A percentile compares a stretch with the other conserved stretches of the same genome.
phyloP scores from a whole-genome alignment of 805 yeast genomes.

The Pichia kluyveri region DNA sequence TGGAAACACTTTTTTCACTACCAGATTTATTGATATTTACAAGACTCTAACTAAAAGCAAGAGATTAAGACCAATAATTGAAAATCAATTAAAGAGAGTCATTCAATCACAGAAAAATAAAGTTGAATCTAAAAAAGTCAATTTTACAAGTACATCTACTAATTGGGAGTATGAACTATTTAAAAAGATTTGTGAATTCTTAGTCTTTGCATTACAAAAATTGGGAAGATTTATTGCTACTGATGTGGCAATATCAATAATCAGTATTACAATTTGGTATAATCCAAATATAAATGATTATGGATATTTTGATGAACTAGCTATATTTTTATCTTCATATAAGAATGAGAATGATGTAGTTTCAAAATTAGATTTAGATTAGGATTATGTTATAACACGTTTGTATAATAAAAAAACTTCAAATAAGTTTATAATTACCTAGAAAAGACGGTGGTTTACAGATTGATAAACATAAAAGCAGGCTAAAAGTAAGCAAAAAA shows the following conservation, averaged over 20 bases:
- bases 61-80: slow-evolving; percentile 8
- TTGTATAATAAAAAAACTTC: too few species aligned
- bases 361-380: not conserved
- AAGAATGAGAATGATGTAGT: not conserved
- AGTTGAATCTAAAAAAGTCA: slow-evolving; percentile 2
- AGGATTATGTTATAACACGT: not conserved
- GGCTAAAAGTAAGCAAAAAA: not conserved
- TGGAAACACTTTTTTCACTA: slow-evolving; percentile 38
- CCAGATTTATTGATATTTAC: slow-evolving; percentile 37
- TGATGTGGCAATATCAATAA: slow-evolving; percentile 28
- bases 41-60: slow-evolving; percentile 6
- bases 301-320: slow-evolving; percentile 23
- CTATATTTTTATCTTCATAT: not conserved
- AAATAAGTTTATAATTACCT: too few species aligned
- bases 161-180: slow-evolving; percentile 21
- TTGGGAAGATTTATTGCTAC: slow-evolving; percentile 36
- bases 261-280: slow-evolving; percentile 22
- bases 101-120: not conserved
- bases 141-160: slow-evolving; percentile 19
- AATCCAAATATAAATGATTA: slow-evolving; percentile 16
- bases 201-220: slow-evolving; percentile 28
- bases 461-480: too few species aligned
- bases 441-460: too few species aligned
- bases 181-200: slow-evolving; percentile 22
- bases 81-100: slow-evolving; percentile 5